A percentile compares a stretch with the other conserved stretches of the same genome.
Evolutionary conservation across 371 early-diverging fungal species (phyloP).

Genomic region (Actinomortierella ambigua): DNA sequence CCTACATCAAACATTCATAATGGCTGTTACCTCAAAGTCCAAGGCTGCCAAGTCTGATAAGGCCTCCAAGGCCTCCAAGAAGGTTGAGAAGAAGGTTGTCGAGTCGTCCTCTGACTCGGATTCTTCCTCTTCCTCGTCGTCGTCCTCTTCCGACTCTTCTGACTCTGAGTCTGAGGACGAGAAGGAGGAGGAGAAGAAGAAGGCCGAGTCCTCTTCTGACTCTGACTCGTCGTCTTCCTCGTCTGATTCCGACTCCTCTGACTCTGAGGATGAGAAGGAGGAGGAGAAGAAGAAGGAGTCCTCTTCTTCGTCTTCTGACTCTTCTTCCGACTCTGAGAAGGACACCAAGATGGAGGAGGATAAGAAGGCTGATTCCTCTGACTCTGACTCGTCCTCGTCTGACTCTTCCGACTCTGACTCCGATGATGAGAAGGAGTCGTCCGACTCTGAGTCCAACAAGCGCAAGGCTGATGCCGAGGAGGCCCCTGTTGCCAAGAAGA

Average conservation of each 20-base stretch:
- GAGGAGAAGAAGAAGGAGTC: conserved; percentile 12
- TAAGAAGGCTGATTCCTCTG: conserved; percentile 21
- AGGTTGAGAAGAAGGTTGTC: conserved; percentile 46
- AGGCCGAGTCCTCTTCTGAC: conserved; percentile 10
- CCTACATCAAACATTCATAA: conserved; percentile 10
- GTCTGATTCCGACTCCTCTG: conserved; percentile 17
- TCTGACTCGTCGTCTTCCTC: neutral
- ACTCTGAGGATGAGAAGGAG: conserved; percentile 18
- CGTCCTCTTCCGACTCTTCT: conserved; percentile 17
- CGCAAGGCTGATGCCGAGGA: conserved; percentile 50
- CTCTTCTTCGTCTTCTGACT: conserved; percentile 19
- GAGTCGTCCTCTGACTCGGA: conserved; percentile 30
- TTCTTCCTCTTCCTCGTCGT: conserved; percentile 14
- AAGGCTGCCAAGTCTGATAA: conserved; percentile 34
- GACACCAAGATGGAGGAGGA: conserved; percentile 13
- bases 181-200: conserved; percentile 29
- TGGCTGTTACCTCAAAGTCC: conserved; percentile 46
- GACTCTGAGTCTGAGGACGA: conserved; percentile 28
- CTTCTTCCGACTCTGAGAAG: conserved; percentile 19
- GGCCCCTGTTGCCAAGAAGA: conserved; percentile 54
- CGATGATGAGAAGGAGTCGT: conserved; percentile 46
- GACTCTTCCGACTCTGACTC: conserved; percentile 37
- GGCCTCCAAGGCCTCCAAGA: conserved; percentile 40
- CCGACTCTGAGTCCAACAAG: conserved; percentile 43
- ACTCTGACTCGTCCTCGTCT: conserved; percentile 24